phyloP scores from a whole-genome alignment of 2,329 filamentous ascomycete species.

The Emmonsiellopsis sp. region DNA sequence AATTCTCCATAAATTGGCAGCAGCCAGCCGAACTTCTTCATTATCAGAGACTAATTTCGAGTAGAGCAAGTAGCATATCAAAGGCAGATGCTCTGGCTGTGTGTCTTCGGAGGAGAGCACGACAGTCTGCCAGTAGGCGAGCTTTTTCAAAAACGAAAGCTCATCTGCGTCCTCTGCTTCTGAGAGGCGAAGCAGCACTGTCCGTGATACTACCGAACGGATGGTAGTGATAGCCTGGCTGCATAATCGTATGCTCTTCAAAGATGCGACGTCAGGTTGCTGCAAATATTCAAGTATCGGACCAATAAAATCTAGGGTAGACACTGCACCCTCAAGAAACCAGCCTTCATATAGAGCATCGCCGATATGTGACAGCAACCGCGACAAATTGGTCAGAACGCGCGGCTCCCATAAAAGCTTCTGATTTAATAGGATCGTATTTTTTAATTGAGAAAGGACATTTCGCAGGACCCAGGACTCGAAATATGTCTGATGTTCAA shows the following conservation, averaged over 20 bases:
- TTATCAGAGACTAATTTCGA: constrained; percentile 70
- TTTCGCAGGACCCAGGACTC: constrained; percentile 79
- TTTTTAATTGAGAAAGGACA: constrained; percentile 62
- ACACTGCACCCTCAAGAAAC: constrained; percentile 82
- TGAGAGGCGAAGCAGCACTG: constrained; percentile 72
- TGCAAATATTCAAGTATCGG: constrained; percentile 82
- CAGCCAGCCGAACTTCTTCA: constrained; percentile 59
- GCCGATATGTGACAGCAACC: constrained; percentile 69
- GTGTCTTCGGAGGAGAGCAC: constrained; percentile 68
- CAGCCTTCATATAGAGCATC: constrained; percentile 94
- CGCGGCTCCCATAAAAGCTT: constrained; percentile 69
- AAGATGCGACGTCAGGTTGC: constrained; percentile 65
- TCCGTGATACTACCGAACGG: constrained; percentile 65
- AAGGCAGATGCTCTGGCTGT: constrained; percentile 71
- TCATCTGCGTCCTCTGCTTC: constrained; percentile 67
- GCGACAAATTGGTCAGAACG: constrained; percentile 75
- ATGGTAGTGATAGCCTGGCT: constrained; percentile 72
- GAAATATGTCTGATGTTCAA: constrained; percentile 92
- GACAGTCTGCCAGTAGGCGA: constrained; percentile 93
- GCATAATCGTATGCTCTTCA: constrained; percentile 88
- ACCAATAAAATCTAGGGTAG: constrained; percentile 77
- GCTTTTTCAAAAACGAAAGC: constrained; percentile 66
- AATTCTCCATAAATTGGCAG: constrained; percentile 82
- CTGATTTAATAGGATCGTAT: constrained; percentile 61
- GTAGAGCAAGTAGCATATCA: constrained; percentile 91